Base-by-base conservation (phyloP, 345 rosid genomes). In the Heritiera littoralis region DNA sequence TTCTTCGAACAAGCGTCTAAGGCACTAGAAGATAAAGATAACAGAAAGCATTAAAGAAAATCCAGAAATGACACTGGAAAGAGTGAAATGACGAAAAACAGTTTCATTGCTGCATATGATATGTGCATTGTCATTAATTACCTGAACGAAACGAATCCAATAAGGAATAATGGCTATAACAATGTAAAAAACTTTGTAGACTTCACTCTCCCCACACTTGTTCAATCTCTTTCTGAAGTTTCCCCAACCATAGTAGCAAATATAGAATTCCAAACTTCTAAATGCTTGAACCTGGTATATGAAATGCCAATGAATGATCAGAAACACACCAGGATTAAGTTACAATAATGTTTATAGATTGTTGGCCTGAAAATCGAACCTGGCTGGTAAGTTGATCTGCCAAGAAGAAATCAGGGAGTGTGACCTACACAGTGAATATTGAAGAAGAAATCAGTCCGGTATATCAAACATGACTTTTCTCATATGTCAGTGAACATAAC, bases 361-460 rank as follows among this genome's bases (percentile, higher is more conserved):
- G 48, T 48, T 13, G 8, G 20, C 40, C 20, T n/a, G 45, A 46
- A 68, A 58, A 54, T 79, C 84, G 66, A 30, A 91, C 97, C 90
- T 93, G 98, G 86, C 91, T 90, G 7, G 98, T 94, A 23, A 94
- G 80, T 48, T 94, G 98, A 84, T 94, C 95, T n/a, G 91, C 95
- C 72, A 94, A 85, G 88, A 94, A 91, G 86, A 92, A 94, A 81
- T 94, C 98, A 20, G 93, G 90, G 28, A 94, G 89, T 14, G 86
- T 86, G 80, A 94, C 92, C 98, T 94, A 70, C 75, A 48, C 14
- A 72, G 6, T 15, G 17, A 28, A 72, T 41, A 48, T 43, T 28
- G 67, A 60, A 55, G 66, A 23, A 23, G 28, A 23, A 23, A 23
- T 23, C 28, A 23, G 28, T 0, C 28, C 28, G 28, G 28, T 23